A percentile compares a stretch with the other conserved stretches of the same genome.
Conservation (phyloP, 768 basidiomycete species). For the Dendrothele bispora region DNA sequence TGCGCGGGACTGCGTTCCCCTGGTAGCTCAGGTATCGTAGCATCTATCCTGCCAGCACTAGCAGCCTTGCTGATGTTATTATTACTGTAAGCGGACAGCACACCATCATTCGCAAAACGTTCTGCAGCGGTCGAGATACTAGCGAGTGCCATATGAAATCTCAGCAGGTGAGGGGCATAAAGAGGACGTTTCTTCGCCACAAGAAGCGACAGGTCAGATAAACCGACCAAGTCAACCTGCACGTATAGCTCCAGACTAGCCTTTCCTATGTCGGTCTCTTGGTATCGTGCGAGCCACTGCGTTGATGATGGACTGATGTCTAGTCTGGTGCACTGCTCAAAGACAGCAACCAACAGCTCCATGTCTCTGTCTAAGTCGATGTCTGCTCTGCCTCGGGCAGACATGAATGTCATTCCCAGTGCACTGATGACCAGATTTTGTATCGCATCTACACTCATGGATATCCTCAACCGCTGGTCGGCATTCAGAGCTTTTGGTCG, state of each 20-base stretch:
- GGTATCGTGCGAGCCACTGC: conserved; percentile 77
- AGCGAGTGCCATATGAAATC: conserved; percentile 86
- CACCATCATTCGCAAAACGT: conserved; percentile 79
- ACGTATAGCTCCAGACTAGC: conserved; percentile 73
- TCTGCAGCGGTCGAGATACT: conserved; percentile 78
- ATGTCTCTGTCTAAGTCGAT: conserved; percentile 77
- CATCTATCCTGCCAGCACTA: conserved; percentile 71
- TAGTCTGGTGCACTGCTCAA: conserved; percentile 72
- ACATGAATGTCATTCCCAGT: conserved; percentile 61
- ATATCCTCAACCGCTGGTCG: conserved; percentile 60
- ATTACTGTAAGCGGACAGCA: conserved; percentile 80
- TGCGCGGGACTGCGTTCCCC: conserved; percentile 81
- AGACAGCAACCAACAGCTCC: conserved; percentile 79
- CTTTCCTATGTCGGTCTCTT: conserved; percentile 78
- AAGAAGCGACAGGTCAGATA: conserved; percentile 65
- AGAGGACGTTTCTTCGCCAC: conserved; percentile 63
- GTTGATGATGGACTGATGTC: conserved; percentile 70
- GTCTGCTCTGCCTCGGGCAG: conserved; percentile 56
- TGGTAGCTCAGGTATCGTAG: conserved; percentile 65
- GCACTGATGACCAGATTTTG: conserved; percentile 70
- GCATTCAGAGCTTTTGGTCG: conserved; percentile 53
- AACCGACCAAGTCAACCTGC: conserved; percentile 66
- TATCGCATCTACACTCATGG: conserved; percentile 59
- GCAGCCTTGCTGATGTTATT: conserved; percentile 78
- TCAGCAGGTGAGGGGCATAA: conserved; percentile 76